phyloP scores from a whole-genome alignment of 1,284 basidiomycete species.

The Ceratobasidium sp. region DNA sequence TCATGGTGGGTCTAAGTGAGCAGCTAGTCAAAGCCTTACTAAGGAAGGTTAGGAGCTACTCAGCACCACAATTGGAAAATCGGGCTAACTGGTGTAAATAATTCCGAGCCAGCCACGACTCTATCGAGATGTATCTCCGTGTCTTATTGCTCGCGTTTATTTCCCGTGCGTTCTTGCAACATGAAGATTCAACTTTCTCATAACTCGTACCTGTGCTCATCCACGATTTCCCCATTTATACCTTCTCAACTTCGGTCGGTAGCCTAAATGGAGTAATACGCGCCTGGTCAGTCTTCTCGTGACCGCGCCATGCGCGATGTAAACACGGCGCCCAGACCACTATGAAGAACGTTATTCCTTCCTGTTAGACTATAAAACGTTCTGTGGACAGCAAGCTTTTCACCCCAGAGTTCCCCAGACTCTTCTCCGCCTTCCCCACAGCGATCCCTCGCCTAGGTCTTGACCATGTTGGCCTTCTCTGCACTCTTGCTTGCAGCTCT shows the following conservation, averaged over 20 bases:
- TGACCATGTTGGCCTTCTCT: constrained; percentile 27
- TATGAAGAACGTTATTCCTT: background rate
- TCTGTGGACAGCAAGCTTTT: background rate
- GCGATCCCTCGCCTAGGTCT: background rate
- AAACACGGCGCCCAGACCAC: background rate
- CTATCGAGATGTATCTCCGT: too few species aligned
- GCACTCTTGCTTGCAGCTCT: background rate
- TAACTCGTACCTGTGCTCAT: background rate
- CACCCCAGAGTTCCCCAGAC: constrained; percentile 39
- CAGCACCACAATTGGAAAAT: too few species aligned
- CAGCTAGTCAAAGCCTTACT: too few species aligned
- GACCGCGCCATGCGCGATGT: constrained; percentile 30
- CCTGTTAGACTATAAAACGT: constrained; percentile 18
- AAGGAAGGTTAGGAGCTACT: too few species aligned
- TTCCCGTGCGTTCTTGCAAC: too few species aligned
- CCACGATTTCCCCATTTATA: constrained; percentile 31
- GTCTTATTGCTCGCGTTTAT: too few species aligned
- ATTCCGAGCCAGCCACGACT: too few species aligned
- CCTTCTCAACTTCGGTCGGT: background rate
- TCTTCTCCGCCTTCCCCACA: constrained; percentile 27
- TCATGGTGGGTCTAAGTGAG: background rate
- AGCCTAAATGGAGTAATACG: constrained; percentile 12
- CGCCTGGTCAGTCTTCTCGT: constrained; percentile 21
- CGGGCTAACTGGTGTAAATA: too few species aligned
- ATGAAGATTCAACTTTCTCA: too few species aligned